Conservation (phyloP, 176 grass and related monocot genomes). For the Oryza glaberrima region DNA sequence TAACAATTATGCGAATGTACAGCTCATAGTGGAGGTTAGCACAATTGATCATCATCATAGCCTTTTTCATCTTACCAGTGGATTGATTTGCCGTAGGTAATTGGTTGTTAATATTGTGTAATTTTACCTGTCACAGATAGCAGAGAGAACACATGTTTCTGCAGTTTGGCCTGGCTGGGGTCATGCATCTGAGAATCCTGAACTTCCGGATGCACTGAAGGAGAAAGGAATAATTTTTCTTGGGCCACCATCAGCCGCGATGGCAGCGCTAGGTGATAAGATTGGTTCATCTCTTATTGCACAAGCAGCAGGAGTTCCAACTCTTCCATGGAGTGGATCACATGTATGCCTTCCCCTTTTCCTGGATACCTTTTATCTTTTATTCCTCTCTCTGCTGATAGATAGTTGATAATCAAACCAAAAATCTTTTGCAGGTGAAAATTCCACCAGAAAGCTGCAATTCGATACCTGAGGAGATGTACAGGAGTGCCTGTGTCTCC, state of each 20-base stretch:
- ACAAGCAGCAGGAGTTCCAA: constrained; percentile 96
- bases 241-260: constrained; percentile 83
- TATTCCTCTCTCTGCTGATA: constrained; percentile 25
- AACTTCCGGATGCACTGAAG: constrained; percentile 80
- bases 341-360: constrained; percentile 64
- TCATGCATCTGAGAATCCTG: constrained; percentile 97
- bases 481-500: constrained; percentile 86
- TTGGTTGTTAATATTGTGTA: constrained; percentile 39
- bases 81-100: background rate
- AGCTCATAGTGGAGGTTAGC: constrained; percentile 95
- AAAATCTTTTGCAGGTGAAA: constrained; percentile 61
- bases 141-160: constrained; percentile 90
- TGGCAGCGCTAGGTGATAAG: constrained; percentile 95
- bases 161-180: constrained; percentile 99
- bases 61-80: background rate
- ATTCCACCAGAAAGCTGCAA: constrained; percentile 71
- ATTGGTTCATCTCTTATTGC: constrained; percentile 99
- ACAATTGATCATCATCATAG: constrained; percentile 13
- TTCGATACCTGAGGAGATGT: constrained; percentile 89
- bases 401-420: constrained; percentile 22
- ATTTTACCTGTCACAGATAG: constrained; percentile 58
- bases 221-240: constrained; percentile 95
- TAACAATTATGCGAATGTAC: constrained; percentile 98
- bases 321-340: constrained; percentile 98
- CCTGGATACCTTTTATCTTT: constrained; percentile 26